A percentile compares a stretch with the other conserved stretches of the same genome.
These are phyloP conservation scores for Psilocybe cyanescens DNA, from an alignment of 768 basidiomycete genomes.

Conservation along the genomic window DNA sequence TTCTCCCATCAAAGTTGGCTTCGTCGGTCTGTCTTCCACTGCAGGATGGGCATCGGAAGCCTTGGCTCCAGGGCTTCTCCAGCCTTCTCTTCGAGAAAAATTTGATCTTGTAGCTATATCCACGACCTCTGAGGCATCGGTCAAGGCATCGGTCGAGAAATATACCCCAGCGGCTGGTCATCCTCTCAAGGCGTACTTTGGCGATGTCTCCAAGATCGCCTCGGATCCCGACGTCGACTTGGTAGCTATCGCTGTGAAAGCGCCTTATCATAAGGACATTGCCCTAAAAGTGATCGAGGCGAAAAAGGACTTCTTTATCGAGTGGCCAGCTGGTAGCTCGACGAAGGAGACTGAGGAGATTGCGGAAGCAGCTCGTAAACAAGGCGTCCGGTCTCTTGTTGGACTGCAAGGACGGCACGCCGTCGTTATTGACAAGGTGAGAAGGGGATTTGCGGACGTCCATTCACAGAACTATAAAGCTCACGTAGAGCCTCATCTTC, in stretches of 20 bases:
- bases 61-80: conserved; percentile 28
- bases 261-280: conserved; percentile 31
- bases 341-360: conserved; percentile 36
- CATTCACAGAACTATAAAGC: conserved; percentile 22
- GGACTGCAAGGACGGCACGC: conserved; percentile 22
- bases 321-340: conserved; percentile 42
- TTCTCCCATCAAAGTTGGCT: conserved; percentile 24
- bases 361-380: conserved; percentile 31
- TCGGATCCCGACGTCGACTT: conserved; percentile 40
- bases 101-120: conserved; percentile 38
- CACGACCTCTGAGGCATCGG: conserved; percentile 34
- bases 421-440: conserved; percentile 32
- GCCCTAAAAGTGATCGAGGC: conserved; percentile 36
- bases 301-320: conserved; percentile 43
- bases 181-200: conserved; percentile 36
- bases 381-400: conserved; percentile 35
- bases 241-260: conserved; percentile 37
- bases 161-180: conserved; percentile 28
- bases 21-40: conserved; percentile 35
- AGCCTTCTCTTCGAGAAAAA: conserved; percentile 20
- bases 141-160: conserved; percentile 32
- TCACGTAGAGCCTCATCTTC: background rate
- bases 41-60: conserved; percentile 34
- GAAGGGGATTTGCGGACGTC: background rate
- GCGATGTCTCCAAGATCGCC: conserved; percentile 31